These are phyloP conservation scores for Graphilbum fragrans DNA, from an alignment of 2,329 filamentous ascomycete genomes.

Conservation along the genomic window DNA sequence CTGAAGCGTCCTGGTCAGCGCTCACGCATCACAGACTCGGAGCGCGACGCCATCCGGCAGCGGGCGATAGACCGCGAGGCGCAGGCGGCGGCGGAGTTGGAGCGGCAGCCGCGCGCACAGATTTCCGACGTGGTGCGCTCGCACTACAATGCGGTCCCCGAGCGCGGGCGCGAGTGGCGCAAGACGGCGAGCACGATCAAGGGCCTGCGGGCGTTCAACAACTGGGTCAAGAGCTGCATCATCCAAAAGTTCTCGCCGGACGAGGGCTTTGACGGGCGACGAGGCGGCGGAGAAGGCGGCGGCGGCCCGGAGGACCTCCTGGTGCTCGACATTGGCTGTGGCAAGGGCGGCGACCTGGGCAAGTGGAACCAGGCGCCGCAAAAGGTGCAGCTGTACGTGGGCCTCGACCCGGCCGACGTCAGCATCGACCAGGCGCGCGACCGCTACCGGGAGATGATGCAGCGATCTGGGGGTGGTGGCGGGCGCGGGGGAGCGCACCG, in stretches of 20 bases:
- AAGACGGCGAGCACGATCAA: constrained; percentile 92
- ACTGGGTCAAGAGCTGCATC: constrained; percentile 96
- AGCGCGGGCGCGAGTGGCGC: constrained; percentile 88
- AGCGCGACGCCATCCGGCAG: constrained; percentile 55
- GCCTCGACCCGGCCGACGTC: constrained; percentile 83
- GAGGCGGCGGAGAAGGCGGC: constrained; percentile 40
- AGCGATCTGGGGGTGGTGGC: constrained; percentile 37
- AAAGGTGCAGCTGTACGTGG: constrained; percentile 82
- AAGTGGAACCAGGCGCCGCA: constrained; percentile 97
- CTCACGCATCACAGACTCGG: constrained; percentile 53
- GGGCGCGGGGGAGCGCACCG: constrained; percentile 29
- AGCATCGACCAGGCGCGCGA: constrained; percentile 85
- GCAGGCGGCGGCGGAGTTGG: constrained; percentile 22
- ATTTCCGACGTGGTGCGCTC: constrained; percentile 80
- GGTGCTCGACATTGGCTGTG: constrained; percentile 89
- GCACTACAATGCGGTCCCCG: constrained; percentile 92
- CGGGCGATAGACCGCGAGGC: constrained; percentile 44
- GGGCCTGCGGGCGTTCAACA: constrained; percentile 88
- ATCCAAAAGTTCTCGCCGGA: constrained; percentile 92
- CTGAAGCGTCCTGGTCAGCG: constrained; percentile 57
- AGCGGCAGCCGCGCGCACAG: constrained; percentile 29
- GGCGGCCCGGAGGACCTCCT: constrained; percentile 47
- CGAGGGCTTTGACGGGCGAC: constrained; percentile 56
- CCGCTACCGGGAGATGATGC: constrained; percentile 63
- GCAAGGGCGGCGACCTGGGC: constrained; percentile 87